Percentiles rank a stretch among this genome's conserved stretches.
Evolutionary conservation across 331 rosid species (phyloP).

Genomic region (Acacia pycnantha): DNA sequence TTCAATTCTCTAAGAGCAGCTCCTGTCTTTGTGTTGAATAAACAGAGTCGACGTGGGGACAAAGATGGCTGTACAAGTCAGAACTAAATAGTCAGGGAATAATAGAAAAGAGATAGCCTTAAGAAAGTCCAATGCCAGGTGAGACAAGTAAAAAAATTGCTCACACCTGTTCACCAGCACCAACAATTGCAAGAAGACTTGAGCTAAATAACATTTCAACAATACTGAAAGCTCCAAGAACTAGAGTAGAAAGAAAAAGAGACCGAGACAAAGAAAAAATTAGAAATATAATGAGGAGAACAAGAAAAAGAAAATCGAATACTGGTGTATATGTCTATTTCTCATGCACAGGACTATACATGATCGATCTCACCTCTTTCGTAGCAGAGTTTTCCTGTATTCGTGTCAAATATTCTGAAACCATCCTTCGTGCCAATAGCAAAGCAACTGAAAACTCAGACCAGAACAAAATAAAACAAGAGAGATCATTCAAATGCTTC

Average conservation of each 20-base stretch:
- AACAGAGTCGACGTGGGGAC: slow-evolving; percentile 93
- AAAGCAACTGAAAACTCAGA: slow-evolving; percentile 60
- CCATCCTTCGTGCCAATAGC: slow-evolving; percentile 84
- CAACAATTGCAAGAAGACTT: slow-evolving; percentile 91
- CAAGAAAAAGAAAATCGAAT: neutral
- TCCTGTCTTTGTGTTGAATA: slow-evolving; percentile 72
- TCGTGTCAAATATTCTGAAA: slow-evolving; percentile 73
- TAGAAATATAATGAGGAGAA: neutral
- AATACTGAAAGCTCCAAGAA: slow-evolving; percentile 73
- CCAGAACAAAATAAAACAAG: neutral
- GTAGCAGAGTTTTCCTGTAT: slow-evolving; percentile 74
- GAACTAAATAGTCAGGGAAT: slow-evolving; percentile 20
- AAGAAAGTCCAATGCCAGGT: neutral
- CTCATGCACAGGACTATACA: neutral
- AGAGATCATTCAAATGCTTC: neutral
- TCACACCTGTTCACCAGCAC: slow-evolving; percentile 91
- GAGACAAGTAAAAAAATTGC: neutral
- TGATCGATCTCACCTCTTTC: slow-evolving; percentile 54
- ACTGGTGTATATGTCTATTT: neutral
- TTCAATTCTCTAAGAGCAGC: slow-evolving; percentile 75
- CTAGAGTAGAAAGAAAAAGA: slow-evolving; percentile 28
- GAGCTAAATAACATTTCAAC: slow-evolving; percentile 94
- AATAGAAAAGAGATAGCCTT: neutral
- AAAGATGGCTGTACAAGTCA: slow-evolving; percentile 68
- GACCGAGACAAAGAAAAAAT: neutral